Evolutionary conservation across 768 basidiomycete genomes (phyloP), one percentile per base, ranked within the genome.

Genomic region (Lactarius tabidus): DNA sequence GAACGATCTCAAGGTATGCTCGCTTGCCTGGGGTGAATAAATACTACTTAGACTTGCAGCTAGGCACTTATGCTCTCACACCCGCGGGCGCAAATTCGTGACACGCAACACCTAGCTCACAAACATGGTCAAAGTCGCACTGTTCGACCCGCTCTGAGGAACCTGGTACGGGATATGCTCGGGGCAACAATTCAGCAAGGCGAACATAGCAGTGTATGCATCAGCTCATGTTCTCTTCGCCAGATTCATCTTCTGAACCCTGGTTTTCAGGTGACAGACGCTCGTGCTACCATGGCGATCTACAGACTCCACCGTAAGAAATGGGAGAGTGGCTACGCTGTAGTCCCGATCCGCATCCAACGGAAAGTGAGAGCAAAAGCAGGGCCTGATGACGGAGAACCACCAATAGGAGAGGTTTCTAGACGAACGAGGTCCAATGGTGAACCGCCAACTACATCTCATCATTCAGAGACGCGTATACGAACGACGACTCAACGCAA

Each of bases 201-300:
- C 10, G 93, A 97, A 71, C 96, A 98, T 74, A 91, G 84, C 38
- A 95, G 93, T 75, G 95, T 95, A 73, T 61, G 90, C 79, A 10
- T 12, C 60, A 28, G 43, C 29, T 39, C 26, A 12, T 8, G 33
- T 62, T 33, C 20, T 59, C 54, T 28, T 23, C n/a, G 43, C 51
- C 20, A 23, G 20, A 39, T 28, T 57, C 51, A 29, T 59, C 31
- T 43, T 29, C 58, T 53, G 55, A 29, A 33, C 0, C 7, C 10
- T 6, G 12, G 35, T 14, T 38, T n/a, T 14, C 64, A 97, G 95
- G 87, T 98, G 6, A 91, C 85, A 20, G 95, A 98, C 73, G 94
- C 95, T 1, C 83, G 95, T 59, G 96, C 95, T 0, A 91, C 95
- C 0, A 97, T 99, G 93, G 95, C 93, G 0, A 79, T 98, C 43